phyloP scores from a whole-genome alignment of 345 rosid genomes.

The Arabis hirsuta region DNA sequence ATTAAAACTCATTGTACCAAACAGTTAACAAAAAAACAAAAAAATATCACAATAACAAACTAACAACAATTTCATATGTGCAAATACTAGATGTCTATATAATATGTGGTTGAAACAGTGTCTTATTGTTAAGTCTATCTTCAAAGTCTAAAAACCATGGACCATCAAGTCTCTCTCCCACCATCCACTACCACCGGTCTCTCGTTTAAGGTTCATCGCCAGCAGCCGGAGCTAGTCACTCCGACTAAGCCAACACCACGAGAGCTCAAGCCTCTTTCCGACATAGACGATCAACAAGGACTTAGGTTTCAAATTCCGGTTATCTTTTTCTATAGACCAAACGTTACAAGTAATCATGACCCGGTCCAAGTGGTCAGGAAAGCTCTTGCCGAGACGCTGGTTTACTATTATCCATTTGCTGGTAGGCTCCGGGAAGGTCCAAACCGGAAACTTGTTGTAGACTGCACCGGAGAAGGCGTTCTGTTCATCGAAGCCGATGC shows the following conservation, averaged over 20 bases:
- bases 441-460: conserved; percentile 59
- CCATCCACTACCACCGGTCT: conserved; percentile 25
- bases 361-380: conserved; percentile 48
- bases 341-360: conserved; percentile 42
- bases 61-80: too few relatives aligned
- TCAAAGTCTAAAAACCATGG: conserved; percentile 35
- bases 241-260: conserved; percentile 49
- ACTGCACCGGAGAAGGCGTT: conserved; percentile 58
- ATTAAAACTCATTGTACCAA: too few relatives aligned
- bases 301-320: conserved; percentile 42
- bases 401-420: conserved; percentile 59
- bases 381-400: conserved; percentile 52
- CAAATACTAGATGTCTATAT: too few relatives aligned
- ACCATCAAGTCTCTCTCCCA: conserved; percentile 20
- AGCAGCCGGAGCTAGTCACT: conserved; percentile 39
- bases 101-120: not conserved
- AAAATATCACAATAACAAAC: too few relatives aligned
- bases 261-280: conserved; percentile 47
- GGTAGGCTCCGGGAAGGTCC: conserved; percentile 56
- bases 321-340: conserved; percentile 38
- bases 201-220: conserved; percentile 43
- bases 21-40: too few relatives aligned
- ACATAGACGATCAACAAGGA: conserved; percentile 52
- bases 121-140: conserved; percentile 5
- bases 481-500: conserved; percentile 61